A percentile compares a stretch with the other conserved stretches of the same genome.
These are phyloP conservation scores for Heracleum sosnowskyi DNA, from an alignment of 129 eudicot species.

Conservation along the genomic window DNA sequence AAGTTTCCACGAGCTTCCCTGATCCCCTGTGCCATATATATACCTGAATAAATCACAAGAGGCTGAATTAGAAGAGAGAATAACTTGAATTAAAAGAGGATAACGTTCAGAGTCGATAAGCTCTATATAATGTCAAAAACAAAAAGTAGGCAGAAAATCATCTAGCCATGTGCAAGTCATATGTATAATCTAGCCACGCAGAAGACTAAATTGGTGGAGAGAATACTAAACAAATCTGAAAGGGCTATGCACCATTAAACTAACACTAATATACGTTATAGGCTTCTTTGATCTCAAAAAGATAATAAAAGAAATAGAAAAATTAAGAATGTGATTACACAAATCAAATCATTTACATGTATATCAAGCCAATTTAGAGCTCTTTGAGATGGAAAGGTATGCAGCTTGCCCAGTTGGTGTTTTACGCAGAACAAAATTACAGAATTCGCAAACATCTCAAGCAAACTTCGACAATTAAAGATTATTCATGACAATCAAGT, in stretches of 20 bases:
- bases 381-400: too few species aligned
- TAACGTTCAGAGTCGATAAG: not conserved
- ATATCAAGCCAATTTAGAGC: too few species aligned
- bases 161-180: not conserved
- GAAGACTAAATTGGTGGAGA: not conserved
- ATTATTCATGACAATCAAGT: not conserved
- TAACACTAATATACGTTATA: not conserved
- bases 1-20: slow-evolving; percentile 52
- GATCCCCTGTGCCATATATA: slow-evolving; percentile 87
- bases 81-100: not conserved
- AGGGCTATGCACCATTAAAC: not conserved
- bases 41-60: slow-evolving; percentile 40
- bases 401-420: not conserved
- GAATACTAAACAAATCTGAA: not conserved
- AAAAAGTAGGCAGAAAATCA: not conserved
- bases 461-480: not conserved
- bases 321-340: too few species aligned
- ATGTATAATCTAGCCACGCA: not conserved
- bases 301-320: too few species aligned
- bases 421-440: not conserved
- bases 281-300: too few species aligned
- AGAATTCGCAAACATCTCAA: not conserved
- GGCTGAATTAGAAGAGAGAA: not conserved
- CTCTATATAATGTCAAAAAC: not conserved
- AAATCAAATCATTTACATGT: too few species aligned